phyloP scores from a whole-genome alignment of 2,329 filamentous ascomycete genomes.

The Dothiorella sarmentorum region DNA sequence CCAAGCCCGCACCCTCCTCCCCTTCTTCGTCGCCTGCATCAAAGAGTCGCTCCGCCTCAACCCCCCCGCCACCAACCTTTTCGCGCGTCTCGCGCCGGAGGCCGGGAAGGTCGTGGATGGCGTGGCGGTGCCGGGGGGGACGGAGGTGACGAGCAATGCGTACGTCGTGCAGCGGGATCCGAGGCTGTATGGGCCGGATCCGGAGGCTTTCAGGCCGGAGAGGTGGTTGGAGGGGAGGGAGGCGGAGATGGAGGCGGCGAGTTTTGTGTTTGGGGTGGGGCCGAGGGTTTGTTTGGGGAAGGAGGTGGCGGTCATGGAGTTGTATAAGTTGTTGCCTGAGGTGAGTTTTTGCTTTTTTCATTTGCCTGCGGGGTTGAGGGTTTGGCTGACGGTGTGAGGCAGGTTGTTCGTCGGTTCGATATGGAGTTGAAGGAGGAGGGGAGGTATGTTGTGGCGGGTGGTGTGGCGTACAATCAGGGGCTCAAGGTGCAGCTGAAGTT shows the following conservation, averaged over 20 bases:
- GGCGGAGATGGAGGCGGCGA: slow-evolving; percentile 27
- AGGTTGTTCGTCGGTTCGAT: slow-evolving; percentile 31
- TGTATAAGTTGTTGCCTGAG: slow-evolving; percentile 34
- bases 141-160: slow-evolving; percentile 47
- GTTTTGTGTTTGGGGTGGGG: slow-evolving; percentile 32
- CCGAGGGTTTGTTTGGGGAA: slow-evolving; percentile 31
- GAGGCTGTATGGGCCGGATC: slow-evolving; percentile 38
- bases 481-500: slow-evolving; percentile 23
- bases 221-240: slow-evolving; percentile 31
- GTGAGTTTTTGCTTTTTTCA: slow-evolving; percentile 23
- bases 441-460: slow-evolving; percentile 29
- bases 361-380: not conserved
- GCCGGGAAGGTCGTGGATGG: slow-evolving; percentile 38
- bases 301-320: slow-evolving; percentile 31
- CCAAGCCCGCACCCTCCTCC: slow-evolving; percentile 30
- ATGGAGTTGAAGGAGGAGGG: slow-evolving; percentile 27
- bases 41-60: slow-evolving; percentile 51
- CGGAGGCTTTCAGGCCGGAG: slow-evolving; percentile 41
- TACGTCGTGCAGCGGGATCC: slow-evolving; percentile 47
- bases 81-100: slow-evolving; percentile 43
- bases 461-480: slow-evolving; percentile 29
- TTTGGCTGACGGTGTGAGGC: not conserved
- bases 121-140: slow-evolving; percentile 39
- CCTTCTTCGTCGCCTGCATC: slow-evolving; percentile 50
- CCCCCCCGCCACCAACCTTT: slow-evolving; percentile 51